These are phyloP conservation scores for Mycena vitilis DNA, from an alignment of 768 basidiomycete species.

Conservation along the genomic window DNA sequence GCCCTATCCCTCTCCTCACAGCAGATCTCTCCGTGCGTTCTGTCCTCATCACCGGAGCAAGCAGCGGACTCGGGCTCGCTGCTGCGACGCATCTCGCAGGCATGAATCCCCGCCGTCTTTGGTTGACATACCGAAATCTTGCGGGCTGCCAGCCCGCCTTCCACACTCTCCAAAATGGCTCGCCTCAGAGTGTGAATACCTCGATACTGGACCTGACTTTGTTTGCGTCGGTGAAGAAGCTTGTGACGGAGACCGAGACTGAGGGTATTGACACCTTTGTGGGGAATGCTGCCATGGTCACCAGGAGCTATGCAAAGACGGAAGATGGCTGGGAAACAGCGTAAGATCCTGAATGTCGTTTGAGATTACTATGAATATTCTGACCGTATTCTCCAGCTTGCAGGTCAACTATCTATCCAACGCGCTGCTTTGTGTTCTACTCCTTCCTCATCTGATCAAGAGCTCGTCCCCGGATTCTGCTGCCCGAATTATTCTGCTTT, in stretches of 20 bases:
- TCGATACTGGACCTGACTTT: conserved; percentile 14
- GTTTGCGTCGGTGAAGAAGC: conserved; percentile 19
- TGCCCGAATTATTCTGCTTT: conserved; percentile 45
- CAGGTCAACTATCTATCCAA: conserved; percentile 52
- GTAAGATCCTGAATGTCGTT: conserved; percentile 38
- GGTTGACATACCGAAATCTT: no score
- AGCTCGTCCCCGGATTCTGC: conserved; percentile 39
- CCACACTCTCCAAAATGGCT: no score
- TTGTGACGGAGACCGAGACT: background rate
- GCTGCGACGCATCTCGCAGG: no score
- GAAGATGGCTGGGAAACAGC: conserved; percentile 51
- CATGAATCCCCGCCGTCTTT: no score
- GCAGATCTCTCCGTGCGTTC: no score
- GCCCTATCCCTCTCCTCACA: no score
- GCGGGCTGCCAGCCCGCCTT: no score
- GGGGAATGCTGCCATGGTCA: conserved; percentile 14
- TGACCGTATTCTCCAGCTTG: conserved; percentile 36
- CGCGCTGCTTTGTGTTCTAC: conserved; percentile 47
- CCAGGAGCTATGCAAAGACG: conserved; percentile 40
- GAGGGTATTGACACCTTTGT: conserved; percentile 13
- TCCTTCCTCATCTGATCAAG: conserved; percentile 49
- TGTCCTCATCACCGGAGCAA: no score
- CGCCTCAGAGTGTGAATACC: no score
- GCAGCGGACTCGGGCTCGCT: no score
- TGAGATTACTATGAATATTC: background rate